Conservation (phyloP, 106 monocot genomes). For the Allium cepa region DNA sequence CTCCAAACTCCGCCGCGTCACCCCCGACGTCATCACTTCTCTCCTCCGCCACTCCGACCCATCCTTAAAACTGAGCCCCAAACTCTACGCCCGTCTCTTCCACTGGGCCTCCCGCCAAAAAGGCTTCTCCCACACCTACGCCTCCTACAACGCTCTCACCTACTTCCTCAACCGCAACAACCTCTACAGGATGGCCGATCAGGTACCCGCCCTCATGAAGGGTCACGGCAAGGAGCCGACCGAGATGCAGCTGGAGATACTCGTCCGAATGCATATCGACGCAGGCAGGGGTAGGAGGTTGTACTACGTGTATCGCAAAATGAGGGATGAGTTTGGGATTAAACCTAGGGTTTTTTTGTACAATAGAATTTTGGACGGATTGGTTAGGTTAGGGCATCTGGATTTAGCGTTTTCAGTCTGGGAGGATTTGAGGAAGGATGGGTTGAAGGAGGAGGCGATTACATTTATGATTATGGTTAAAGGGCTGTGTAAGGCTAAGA, state of each 20-base stretch:
- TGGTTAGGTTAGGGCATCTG: slow-evolving; percentile 43
- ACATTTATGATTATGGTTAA: slow-evolving; percentile 76
- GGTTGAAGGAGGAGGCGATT: slow-evolving; percentile 56
- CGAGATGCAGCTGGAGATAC: slow-evolving; percentile 87
- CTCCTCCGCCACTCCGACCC: slow-evolving; percentile 38
- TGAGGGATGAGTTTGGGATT: slow-evolving; percentile 38
- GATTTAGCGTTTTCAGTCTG: slow-evolving; percentile 59
- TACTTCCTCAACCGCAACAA: slow-evolving; percentile 40
- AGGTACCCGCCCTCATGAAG: slow-evolving; percentile 73
- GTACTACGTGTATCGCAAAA: slow-evolving; percentile 40
- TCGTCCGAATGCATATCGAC: slow-evolving; percentile 61
- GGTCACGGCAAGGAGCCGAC: slow-evolving; percentile 51
- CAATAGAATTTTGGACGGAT: slow-evolving; percentile 64
- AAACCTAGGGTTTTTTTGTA: slow-evolving; percentile 58
- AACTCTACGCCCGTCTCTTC: slow-evolving; percentile 70
- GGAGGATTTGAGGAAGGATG: slow-evolving; percentile 44
- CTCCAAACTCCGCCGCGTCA: slow-evolving; percentile 75
- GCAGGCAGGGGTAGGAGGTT: slow-evolving; percentile 49
- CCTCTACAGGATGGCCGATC: slow-evolving; percentile 60
- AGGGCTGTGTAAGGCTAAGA: slow-evolving; percentile 47
- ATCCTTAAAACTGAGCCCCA: slow-evolving; percentile 25
- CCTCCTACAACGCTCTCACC: slow-evolving; percentile 77
- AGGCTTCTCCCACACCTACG: slow-evolving; percentile 59
- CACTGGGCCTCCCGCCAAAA: slow-evolving; percentile 74
- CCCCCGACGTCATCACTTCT: slow-evolving; percentile 64